Conservation (phyloP, 106 monocot genomes). For the Dendrobium nobile region DNA sequence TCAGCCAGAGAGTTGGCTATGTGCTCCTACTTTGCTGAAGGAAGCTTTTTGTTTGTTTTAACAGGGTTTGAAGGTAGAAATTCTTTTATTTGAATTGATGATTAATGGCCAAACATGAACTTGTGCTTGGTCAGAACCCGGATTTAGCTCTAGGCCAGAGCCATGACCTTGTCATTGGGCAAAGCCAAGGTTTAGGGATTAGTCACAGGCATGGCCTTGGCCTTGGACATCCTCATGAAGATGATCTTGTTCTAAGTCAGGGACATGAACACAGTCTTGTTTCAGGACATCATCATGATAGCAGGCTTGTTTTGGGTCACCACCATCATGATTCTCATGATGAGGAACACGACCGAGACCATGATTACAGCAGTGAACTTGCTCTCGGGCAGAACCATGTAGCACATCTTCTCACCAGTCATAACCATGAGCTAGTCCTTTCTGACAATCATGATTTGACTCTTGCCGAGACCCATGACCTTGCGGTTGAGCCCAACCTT, state of each 20-base stretch:
- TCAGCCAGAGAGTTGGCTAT: neutral
- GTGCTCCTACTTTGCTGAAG: neutral
- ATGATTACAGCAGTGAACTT: constrained; percentile 23
- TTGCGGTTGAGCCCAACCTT: constrained; percentile 33
- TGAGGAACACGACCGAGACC: neutral
- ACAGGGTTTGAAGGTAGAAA: no score
- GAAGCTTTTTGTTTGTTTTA: neutral
- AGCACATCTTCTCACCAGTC: constrained; percentile 21
- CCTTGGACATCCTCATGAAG: constrained; percentile 19
- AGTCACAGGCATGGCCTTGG: constrained; percentile 44
- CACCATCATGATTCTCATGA: constrained; percentile 17
- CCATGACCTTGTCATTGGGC: constrained; percentile 59
- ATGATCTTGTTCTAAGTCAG: constrained; percentile 1
- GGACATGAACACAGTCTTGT: constrained; percentile 4
- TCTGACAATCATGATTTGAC: constrained; percentile 65
- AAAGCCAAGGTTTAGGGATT: constrained; percentile 34
- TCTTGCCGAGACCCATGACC: constrained; percentile 58
- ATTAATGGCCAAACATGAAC: constrained; percentile 79
- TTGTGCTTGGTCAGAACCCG: constrained; percentile 65
- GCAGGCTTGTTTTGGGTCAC: constrained; percentile 6
- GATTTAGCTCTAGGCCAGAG: constrained; percentile 47
- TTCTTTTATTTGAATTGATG: neutral
- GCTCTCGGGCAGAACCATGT: constrained; percentile 50
- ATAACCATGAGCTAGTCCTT: constrained; percentile 40
- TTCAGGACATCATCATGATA: constrained; percentile 12